Evolutionary conservation across 768 basidiomycete species (phyloP).

Genomic region (Terana coerulea): DNA sequence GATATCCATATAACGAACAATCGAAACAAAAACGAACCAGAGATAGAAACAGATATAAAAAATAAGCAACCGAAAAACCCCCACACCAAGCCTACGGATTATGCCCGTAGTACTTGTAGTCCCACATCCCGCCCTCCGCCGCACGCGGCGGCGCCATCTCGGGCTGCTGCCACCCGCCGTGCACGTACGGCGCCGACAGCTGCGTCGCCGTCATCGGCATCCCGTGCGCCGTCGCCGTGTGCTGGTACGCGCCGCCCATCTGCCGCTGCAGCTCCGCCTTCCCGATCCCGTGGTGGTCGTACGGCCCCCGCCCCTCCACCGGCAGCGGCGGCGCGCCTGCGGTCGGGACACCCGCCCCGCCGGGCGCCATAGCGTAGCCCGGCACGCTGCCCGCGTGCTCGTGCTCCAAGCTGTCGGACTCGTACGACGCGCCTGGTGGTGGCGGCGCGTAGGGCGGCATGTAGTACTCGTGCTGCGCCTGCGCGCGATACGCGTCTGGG

Average conservation of each 20-base stretch:
- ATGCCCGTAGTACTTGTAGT: slow-evolving; percentile 10
- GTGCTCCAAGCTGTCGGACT: slow-evolving; percentile 10
- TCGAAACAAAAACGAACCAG: not conserved
- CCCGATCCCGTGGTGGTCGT: slow-evolving; percentile 3
- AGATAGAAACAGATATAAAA: not conserved
- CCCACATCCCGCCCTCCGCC: not conserved
- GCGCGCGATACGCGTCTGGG: slow-evolving; percentile 7
- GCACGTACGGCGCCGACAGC: slow-evolving; percentile 13
- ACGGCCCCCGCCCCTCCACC: not conserved
- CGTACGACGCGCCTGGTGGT: slow-evolving; percentile 11
- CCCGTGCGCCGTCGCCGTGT: slow-evolving; percentile 12
- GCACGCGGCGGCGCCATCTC: slow-evolving; percentile 3
- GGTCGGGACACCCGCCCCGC: not conserved
- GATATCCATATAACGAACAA: no score
- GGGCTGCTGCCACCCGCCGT: slow-evolving; percentile 8
- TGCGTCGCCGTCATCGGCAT: slow-evolving; percentile 12
- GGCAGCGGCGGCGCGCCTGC: not conserved
- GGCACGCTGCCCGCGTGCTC: slow-evolving; percentile 1
- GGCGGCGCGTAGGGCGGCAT: slow-evolving; percentile 8
- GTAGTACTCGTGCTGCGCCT: slow-evolving; percentile 18
- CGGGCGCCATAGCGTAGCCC: not conserved
- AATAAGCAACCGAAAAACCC: not conserved
- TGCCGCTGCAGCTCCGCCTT: slow-evolving; percentile 8
- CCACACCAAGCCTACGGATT: not conserved
- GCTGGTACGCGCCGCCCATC: slow-evolving; percentile 14